Conservation (phyloP, 2,329 filamentous ascomycete genomes). For the Diaporthe vexans region DNA sequence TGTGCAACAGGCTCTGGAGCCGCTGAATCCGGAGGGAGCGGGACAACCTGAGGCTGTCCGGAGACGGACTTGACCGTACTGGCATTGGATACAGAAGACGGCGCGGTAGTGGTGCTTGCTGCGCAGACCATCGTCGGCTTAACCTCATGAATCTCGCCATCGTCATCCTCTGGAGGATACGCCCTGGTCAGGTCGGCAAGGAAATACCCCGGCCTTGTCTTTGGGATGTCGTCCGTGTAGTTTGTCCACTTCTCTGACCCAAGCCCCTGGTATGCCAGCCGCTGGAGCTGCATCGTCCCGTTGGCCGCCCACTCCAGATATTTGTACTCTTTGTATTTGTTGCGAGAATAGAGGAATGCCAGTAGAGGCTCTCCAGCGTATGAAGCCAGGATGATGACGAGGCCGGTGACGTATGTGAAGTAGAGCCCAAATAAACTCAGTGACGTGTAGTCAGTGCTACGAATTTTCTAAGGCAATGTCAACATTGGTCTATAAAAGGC, state of each 20-base stretch:
- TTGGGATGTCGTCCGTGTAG: constrained; percentile 7
- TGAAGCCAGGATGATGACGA: constrained; percentile 42
- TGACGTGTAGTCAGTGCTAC: constrained; percentile 42
- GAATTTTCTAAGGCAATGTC: constrained; percentile 44
- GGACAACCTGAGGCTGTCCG: too few species aligned
- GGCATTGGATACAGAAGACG: too few species aligned
- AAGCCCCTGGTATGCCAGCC: constrained; percentile 20
- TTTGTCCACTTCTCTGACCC: constrained; percentile 18
- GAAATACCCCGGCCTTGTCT: constrained; percentile 16
- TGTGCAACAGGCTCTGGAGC: too few species aligned
- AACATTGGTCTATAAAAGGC: background rate
- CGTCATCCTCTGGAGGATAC: background rate
- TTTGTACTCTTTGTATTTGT: constrained; percentile 41
- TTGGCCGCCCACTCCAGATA: constrained; percentile 43
- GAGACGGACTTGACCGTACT: too few species aligned
- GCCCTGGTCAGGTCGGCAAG: constrained; percentile 5
- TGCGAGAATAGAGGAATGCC: constrained; percentile 20
- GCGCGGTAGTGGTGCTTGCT: too few species aligned
- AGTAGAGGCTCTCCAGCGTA: constrained; percentile 41
- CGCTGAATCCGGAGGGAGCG: too few species aligned
- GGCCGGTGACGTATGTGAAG: constrained; percentile 44
- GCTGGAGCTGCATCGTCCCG: constrained; percentile 14
- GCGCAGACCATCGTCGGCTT: too few species aligned
- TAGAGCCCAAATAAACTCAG: constrained; percentile 48
- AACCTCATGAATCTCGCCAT: background rate